These are phyloP conservation scores for Zygoascus meyerae DNA, from an alignment of 1,139 yeast genomes.

Conservation along the genomic window DNA sequence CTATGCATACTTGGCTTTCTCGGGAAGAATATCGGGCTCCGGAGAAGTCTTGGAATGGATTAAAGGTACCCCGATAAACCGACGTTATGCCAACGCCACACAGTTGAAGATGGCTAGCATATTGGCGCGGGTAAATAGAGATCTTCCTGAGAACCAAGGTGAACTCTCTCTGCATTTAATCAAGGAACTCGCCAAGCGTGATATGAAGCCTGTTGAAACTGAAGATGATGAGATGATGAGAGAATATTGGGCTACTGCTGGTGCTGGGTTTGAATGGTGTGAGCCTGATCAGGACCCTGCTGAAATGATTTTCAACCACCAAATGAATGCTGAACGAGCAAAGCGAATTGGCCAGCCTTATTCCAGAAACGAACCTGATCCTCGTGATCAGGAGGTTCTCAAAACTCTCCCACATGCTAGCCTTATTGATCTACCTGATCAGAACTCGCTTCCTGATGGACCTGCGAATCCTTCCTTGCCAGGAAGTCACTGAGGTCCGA, in stretches of 20 bases:
- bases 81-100: slow-evolving; percentile 63
- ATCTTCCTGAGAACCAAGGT: slow-evolving; percentile 37
- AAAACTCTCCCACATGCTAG: slow-evolving; percentile 30
- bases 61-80: slow-evolving; percentile 58
- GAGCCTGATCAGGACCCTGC: slow-evolving; percentile 83
- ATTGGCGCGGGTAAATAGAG: slow-evolving; percentile 57
- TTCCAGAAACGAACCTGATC: slow-evolving; percentile 15
- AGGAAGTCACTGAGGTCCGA: neutral
- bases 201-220: slow-evolving; percentile 50
- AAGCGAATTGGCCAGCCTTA: slow-evolving; percentile 24
- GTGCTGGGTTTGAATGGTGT: slow-evolving; percentile 72
- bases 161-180: slow-evolving; percentile 32
- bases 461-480: slow-evolving; percentile 10
- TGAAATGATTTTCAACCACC: slow-evolving; percentile 50
- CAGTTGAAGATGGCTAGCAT: slow-evolving; percentile 63
- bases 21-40: slow-evolving; percentile 55
- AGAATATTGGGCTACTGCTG: slow-evolving; percentile 74
- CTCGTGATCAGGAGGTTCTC: slow-evolving; percentile 25
- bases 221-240: slow-evolving; percentile 67
- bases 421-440: slow-evolving; percentile 22
- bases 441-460: slow-evolving; percentile 11
- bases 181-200: slow-evolving; percentile 27
- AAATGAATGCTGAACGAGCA: slow-evolving; percentile 25
- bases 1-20: slow-evolving; percentile 49
- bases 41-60: slow-evolving; percentile 57